Conservation (phyloP, 2,329 filamentous ascomycete genomes). For the Cladorrhinum sp. region DNA sequence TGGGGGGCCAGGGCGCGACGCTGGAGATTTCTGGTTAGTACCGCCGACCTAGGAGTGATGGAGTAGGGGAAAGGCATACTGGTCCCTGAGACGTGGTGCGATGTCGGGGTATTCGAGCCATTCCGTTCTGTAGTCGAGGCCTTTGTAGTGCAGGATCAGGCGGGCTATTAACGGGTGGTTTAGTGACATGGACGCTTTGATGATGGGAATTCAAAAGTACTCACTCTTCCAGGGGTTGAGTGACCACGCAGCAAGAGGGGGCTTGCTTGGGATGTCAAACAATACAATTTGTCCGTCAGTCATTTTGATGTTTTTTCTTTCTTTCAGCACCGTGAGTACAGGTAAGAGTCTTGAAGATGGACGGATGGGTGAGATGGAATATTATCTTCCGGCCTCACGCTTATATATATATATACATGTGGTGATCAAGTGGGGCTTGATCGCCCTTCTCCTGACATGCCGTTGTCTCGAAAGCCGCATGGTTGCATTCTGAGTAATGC, state of each 20-base stretch:
- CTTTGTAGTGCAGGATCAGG: conserved; percentile 65
- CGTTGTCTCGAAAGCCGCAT: neutral
- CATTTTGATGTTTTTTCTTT: conserved; percentile 25
- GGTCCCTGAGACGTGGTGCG: conserved; percentile 49
- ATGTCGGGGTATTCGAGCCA: conserved; percentile 68
- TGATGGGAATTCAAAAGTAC: too few relatives aligned
- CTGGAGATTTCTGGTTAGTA: conserved; percentile 26
- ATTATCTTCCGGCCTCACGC: neutral
- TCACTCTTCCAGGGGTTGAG: conserved; percentile 70
- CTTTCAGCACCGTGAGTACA: neutral
- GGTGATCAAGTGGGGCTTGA: neutral
- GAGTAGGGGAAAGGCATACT: conserved; percentile 40
- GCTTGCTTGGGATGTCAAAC: conserved; percentile 60
- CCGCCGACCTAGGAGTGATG: neutral
- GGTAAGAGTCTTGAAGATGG: neutral
- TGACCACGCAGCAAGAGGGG: conserved; percentile 54
- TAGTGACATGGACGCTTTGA: too few relatives aligned
- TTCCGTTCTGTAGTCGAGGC: conserved; percentile 63
- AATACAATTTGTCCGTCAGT: conserved; percentile 45
- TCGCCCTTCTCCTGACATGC: neutral
- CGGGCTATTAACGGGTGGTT: conserved; percentile 47
- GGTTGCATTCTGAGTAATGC: neutral
- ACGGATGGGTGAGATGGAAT: neutral
- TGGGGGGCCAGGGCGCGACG: conserved; percentile 39
- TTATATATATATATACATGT: neutral